These are phyloP conservation scores for Populus alba DNA, from an alignment of 345 rosid genomes.

Conservation along the genomic window DNA sequence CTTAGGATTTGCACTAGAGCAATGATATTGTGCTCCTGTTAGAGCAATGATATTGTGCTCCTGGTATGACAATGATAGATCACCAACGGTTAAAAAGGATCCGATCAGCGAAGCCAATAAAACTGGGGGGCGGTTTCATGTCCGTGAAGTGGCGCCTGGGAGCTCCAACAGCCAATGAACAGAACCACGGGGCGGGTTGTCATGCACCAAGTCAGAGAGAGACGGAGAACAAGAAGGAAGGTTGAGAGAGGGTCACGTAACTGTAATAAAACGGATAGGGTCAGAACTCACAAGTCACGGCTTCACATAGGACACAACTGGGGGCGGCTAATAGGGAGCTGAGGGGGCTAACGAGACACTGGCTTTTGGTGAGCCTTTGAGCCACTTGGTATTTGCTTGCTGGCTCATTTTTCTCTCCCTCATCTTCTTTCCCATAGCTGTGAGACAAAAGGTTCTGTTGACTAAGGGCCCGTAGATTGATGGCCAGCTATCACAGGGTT, in stretches of 20 bases:
- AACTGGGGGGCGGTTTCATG: conserved; percentile 23
- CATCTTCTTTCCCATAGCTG: neutral
- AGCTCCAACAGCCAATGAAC: conserved; percentile 46
- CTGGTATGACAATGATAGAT: neutral
- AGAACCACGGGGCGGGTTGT: conserved; percentile 34
- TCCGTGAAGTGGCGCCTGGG: conserved; percentile 64
- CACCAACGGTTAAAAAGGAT: neutral
- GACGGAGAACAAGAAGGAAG: neutral
- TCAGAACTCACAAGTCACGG: neutral
- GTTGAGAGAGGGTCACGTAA: neutral
- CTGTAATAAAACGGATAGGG: conserved; percentile 29
- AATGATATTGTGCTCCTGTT: neutral
- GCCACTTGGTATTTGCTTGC: conserved; percentile 30
- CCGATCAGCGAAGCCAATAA: neutral
- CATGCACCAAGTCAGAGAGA: neutral
- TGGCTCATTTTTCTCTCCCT: neutral
- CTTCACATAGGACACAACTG: conserved; percentile 7
- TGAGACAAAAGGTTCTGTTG: conserved; percentile 9
- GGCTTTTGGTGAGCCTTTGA: conserved; percentile 50
- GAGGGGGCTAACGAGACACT: conserved; percentile 21
- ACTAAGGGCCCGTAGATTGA: neutral
- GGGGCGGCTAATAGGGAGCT: conserved; percentile 36
- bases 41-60: no score
- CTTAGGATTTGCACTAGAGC: conserved; percentile 8
- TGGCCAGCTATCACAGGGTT: neutral